Percentiles rank a stretch among this genome's conserved stretches.
Evolutionary conservation across 495 filamentous ascomycete species (phyloP).

Genomic region (Jackrogersella minutella): DNA sequence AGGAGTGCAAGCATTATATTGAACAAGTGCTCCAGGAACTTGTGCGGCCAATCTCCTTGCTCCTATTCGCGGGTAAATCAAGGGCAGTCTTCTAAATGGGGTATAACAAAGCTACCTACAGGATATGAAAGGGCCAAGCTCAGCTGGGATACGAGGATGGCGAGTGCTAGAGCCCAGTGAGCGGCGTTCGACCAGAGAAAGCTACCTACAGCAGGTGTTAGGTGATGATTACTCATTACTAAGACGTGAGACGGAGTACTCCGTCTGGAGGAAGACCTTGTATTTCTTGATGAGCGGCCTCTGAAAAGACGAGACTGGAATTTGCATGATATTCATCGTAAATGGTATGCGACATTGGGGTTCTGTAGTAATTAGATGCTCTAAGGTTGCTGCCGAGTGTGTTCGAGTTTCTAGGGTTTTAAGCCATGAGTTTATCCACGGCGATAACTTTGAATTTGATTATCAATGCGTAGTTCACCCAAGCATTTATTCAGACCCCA

Average conservation of each 20-base stretch:
- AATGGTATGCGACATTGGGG: neutral
- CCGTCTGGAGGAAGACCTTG: too few species aligned
- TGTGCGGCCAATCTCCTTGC: neutral
- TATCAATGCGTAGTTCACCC: too few species aligned
- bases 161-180: neutral
- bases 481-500: too few species aligned
- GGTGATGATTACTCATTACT: constrained; percentile 9
- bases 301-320: neutral
- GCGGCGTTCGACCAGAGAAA: neutral
- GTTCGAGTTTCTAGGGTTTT: too few species aligned
- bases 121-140: neutral
- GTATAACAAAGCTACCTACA: neutral
- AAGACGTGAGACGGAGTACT: too few species aligned
- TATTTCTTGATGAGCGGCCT: neutral
- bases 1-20: neutral
- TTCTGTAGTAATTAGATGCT: neutral
- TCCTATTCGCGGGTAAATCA: neutral
- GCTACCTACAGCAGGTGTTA: constrained; percentile 2
- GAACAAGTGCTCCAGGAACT: neutral
- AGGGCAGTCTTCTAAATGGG: neutral
- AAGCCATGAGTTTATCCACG: too few species aligned
- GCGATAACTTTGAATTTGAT: too few species aligned
- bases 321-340: too few species aligned
- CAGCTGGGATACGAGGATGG: neutral
- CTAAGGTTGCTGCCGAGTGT: too few species aligned